Base-by-base conservation (phyloP, 345 rosid genomes). In the Aurinia saxatilis region DNA sequence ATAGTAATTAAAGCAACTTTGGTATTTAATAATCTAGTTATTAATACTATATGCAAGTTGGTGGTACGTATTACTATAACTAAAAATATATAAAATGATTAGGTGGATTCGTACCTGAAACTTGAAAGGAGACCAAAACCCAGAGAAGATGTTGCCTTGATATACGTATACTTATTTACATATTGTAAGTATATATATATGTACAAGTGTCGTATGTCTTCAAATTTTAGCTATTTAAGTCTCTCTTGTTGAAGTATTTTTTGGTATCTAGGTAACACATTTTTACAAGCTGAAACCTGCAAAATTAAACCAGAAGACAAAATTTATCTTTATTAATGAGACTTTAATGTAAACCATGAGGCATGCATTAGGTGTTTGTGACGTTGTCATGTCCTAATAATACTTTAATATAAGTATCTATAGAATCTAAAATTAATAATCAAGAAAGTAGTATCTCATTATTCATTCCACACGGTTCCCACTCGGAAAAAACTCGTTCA, bases 271-370 rank as follows among this genome's bases (percentile, higher is more conserved):
- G 95, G 87, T 60, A 81, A 84, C 65, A 79, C 91, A 18, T 82
- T 85, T 76, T 89, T 87, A 77, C 85, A 83, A 68, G 91, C 91
- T 40, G 99, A 87, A 64, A 93, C 82, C 99, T 93, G 90, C 36
- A 76, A 23, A 52, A 42, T 9, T 2, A 31, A 50, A 37, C 42
- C 38, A 40, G 31, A 23, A 40, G 47, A 29, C 12, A 38, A 31
- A n/a, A 19, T 18, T n/a, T 46, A 36, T 46, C 14, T 45, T n/a
- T 16, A 7, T 18, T n/a, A 15, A 42, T n/a, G n/a, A n/a, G n/a
- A n/a, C n/a, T n/a, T n/a, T n/a, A n/a, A n/a, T n/a, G n/a, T n/a
- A n/a, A 53, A 56, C 25, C 60, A 63, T 23, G 70, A 49, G 33
- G 34, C 63, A 42, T 50, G 65, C 30, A 7, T 57, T 49, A 54